Base-by-base conservation (phyloP, 78 protist species). In the Polysphondylium violaceum region DNA sequence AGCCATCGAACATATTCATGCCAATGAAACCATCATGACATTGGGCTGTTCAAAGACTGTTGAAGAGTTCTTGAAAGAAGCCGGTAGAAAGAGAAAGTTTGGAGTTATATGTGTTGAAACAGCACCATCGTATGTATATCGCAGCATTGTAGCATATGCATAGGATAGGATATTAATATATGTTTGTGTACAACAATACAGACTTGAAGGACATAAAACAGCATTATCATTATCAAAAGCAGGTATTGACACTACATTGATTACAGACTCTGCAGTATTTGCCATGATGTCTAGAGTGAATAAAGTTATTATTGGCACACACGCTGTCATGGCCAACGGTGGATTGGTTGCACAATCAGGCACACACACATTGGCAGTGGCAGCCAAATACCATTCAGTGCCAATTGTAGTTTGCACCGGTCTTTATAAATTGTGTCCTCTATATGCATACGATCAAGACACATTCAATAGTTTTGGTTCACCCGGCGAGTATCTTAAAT, bases 271-370 rank as follows among this genome's bases (percentile, higher is more conserved):
- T 12, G 91, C 97, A 31, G 90, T 95, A 25, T 98, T 94, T 61
- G 98, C 98, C 40, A 51, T 98, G 93, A 98, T 98, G 99, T 56
- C 98, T 4, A 53, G 98, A 2, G 98, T 97, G 23, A 94, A 95
- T 92, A 98, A 98, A 74, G 93, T 95, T 31, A 75, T 93, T 0
- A 73, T 93, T 25, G 95, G 94, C 12, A 79, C 97, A 35, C 97
- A 94, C 47, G 93, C 94, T 3, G 97, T 98, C 12, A 86, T 98
- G 97, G 99, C 99, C 4, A 97, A 98, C 58, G 99, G 99, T 47
- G 99, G 99, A 16, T 56, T 98, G 40, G 67, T 97, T 35, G 98
- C 98, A 8, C 58, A 63, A 29, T 75, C 95, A 1, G 98, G 99
- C 16, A 38, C 90, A 29, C 98, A 96, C 71, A 40, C 43, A 6